These are phyloP conservation scores for Macrophomina phaseolina DNA, from an alignment of 2,329 filamentous ascomycete genomes.

Conservation along the genomic window DNA sequence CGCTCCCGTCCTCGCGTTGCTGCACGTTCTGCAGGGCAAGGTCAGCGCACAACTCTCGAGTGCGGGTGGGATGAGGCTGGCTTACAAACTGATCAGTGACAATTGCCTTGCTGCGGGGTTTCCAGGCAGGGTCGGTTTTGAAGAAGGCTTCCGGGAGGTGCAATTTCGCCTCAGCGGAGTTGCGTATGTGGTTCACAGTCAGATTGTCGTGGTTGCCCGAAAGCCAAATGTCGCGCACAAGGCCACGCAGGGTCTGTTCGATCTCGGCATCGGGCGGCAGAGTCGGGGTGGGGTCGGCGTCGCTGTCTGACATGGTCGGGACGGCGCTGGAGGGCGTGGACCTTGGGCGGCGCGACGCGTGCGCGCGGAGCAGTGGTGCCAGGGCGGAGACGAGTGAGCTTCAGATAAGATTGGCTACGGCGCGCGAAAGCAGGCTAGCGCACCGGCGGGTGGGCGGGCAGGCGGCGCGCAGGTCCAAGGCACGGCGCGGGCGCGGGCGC, in stretches of 20 bases:
- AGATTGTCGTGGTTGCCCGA: conserved; percentile 55
- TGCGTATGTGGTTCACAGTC: conserved; percentile 63
- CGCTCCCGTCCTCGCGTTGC: conserved; percentile 35
- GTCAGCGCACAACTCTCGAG: not conserved
- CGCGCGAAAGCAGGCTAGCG: conserved; percentile 8
- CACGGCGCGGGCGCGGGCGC: conserved; percentile 16
- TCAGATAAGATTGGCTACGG: conserved; percentile 14
- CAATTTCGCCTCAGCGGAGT: conserved; percentile 58
- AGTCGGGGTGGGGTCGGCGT: conserved; percentile 6
- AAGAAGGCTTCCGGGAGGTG: conserved; percentile 61
- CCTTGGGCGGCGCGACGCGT: conserved; percentile 2
- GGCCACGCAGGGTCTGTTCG: conserved; percentile 47
- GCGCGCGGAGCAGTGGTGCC: not conserved
- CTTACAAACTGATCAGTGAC: conserved; percentile 58
- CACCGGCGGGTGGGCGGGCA: not conserved
- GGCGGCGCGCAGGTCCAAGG: conserved; percentile 18
- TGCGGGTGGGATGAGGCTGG: not conserved
- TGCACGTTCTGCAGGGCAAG: conserved; percentile 29
- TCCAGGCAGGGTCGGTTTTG: conserved; percentile 61
- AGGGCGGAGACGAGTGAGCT: conserved; percentile 9
- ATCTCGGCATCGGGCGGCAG: conserved; percentile 45
- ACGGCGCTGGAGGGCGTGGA: not conserved
- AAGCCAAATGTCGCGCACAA: conserved; percentile 49
- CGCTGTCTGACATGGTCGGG: conserved; percentile 16
- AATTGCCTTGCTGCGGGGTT: conserved; percentile 57